Base-by-base conservation (phyloP, 2,329 filamentous ascomycete species). In the Pyrenophora teres region DNA sequence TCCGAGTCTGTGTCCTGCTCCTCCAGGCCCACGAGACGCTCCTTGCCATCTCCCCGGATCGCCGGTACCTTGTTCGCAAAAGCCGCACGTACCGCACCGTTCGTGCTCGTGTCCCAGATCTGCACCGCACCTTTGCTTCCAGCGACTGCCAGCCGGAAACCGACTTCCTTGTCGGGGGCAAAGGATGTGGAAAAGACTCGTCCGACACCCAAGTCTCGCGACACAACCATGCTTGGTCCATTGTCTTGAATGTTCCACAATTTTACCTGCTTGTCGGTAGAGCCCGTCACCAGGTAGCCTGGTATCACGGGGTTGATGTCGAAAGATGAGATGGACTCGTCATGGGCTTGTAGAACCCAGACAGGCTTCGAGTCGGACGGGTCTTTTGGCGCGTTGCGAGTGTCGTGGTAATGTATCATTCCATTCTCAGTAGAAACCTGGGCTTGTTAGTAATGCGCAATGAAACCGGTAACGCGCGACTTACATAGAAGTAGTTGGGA, bases 41-140 rank as follows among this genome's bases (percentile, higher is more conserved):
- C 93, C 70, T 82, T 78, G 19, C 86, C 84, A 40, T 85, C 83
- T 13, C 80, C 85, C 41, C 84, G 84, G 6, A 80, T 76, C 56
- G 80, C 77, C 31, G 84, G 70, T 50, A 93, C 81, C 51, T 85
- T 87, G 66, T 79, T 84, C 31, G 89, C 91, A 77, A 99, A 99
- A 1, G 88, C 87, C 57, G 88, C 83, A 52, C 94, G 85, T 27
- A 99, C 91, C 21, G 89, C 88, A 12, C 84, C 85, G 72, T 99
- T 99, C 50, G 94, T 99, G 73, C 90, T 87, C 18, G 94, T 97
- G 75, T 97, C 93, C 94, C 94, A 99, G 46, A 99, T 87, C 72
- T 96, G 90, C 69, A 97, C 86, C 31, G 85, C 84, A 39, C 94
- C 94, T 78, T 95, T 95, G 80, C 92, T 97, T 48, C 94, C 94